These are phyloP conservation scores for Jatropha podagrica DNA, from an alignment of 441 rosid species.

Conservation along the genomic window DNA sequence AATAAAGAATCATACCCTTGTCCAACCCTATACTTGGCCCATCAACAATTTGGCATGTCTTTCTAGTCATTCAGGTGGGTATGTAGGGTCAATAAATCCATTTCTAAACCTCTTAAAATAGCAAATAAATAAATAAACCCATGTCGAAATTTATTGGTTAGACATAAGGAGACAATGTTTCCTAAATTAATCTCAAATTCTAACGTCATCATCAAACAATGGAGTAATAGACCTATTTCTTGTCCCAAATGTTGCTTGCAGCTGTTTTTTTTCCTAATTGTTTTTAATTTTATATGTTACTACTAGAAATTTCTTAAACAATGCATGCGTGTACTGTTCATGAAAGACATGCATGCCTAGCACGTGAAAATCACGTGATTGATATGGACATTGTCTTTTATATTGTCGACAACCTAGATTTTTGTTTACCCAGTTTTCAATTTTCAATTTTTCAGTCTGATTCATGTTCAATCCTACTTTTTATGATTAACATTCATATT, in stretches of 20 bases:
- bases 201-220: slow-evolving; percentile 15
- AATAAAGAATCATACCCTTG: slow-evolving; percentile 5
- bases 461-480: background rate
- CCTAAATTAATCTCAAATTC: slow-evolving; percentile 19
- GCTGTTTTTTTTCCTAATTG: background rate
- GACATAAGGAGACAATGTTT: slow-evolving; percentile 22
- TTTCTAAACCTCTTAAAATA: background rate
- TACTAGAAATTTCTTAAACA: background rate
- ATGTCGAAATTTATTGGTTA: background rate
- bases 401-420: slow-evolving; percentile 42
- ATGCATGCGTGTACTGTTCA: slow-evolving; percentile 30
- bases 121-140: background rate
- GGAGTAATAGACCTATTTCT: slow-evolving; percentile 12
- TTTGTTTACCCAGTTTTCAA: slow-evolving; percentile 1
- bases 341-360: slow-evolving; percentile 37
- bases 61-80: background rate
- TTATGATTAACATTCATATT: background rate
- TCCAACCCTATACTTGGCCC: slow-evolving; percentile 8
- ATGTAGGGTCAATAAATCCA: slow-evolving; percentile 9
- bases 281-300: background rate
- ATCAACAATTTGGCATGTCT: background rate
- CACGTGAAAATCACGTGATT: slow-evolving; percentile 53
- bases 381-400: slow-evolving; percentile 38
- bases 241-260: slow-evolving; percentile 22
- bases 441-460: slow-evolving; percentile 17